A percentile compares a stretch with the other conserved stretches of the same genome.
These are phyloP conservation scores for Thielaviopsis euricoi DNA, from an alignment of 2,329 filamentous ascomycete species.

Conservation along the genomic window DNA sequence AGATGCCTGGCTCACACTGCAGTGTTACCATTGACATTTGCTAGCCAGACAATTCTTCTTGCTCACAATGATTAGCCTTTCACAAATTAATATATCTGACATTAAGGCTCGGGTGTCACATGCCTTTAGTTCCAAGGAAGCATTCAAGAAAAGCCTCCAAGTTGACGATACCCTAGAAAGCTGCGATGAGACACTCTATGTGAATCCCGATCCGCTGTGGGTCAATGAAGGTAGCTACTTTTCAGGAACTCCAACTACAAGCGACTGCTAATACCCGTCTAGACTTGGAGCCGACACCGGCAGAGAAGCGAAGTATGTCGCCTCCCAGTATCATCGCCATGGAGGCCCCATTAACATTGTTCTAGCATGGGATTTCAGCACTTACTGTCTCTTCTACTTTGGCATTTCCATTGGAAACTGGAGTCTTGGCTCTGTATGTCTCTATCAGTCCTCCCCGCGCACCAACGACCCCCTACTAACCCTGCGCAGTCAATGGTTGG, in stretches of 20 bases:
- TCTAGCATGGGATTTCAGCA: background rate
- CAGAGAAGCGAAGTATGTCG: background rate
- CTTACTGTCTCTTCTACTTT: background rate
- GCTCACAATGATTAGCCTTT: background rate
- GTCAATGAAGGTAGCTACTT: background rate
- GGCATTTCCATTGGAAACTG: constrained; percentile 5
- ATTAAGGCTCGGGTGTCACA: background rate
- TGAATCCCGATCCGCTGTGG: background rate
- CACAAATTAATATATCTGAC: background rate
- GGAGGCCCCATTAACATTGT: background rate
- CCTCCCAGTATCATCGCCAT: background rate
- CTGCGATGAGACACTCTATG: background rate
- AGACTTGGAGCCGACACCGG: background rate
- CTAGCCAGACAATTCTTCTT: background rate
- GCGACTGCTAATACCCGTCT: background rate
- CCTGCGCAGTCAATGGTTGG: background rate
- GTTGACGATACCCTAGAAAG: background rate
- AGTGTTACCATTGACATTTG: background rate
- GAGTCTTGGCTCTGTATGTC: constrained; percentile 12
- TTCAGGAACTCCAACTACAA: background rate
- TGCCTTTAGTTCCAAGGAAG: background rate
- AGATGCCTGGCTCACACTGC: background rate
- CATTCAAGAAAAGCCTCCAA: background rate
- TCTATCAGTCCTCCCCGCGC: background rate
- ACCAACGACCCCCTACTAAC: background rate